Evolutionary conservation across 179 eudicot genomes (phyloP).

Genomic region (Drosera spatulata): DNA sequence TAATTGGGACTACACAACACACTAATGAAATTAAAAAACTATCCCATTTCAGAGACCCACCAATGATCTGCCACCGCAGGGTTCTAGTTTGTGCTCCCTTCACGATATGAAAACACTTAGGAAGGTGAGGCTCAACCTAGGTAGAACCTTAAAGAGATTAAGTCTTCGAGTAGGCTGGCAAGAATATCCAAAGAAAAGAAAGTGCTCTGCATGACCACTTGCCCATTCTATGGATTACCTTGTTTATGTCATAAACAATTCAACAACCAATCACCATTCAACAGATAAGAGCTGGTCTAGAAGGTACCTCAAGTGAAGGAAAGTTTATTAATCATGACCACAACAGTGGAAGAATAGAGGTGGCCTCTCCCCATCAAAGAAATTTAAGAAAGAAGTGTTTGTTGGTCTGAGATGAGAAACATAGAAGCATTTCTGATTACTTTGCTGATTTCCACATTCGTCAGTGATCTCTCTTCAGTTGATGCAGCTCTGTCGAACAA

Average conservation of each 20-base stretch:
- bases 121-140: background rate
- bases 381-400: background rate
- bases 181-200: background rate
- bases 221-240: background rate
- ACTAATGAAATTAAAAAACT: no score
- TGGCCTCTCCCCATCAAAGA: background rate
- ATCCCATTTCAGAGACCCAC: no score
- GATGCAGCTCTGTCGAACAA: conserved; percentile 2
- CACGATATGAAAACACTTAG: background rate
- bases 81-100: no score
- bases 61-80: no score
- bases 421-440: conserved; percentile 6
- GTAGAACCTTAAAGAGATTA: no score
- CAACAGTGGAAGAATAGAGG: no score
- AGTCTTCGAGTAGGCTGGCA: background rate
- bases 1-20: no score
- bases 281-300: no score
- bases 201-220: background rate
- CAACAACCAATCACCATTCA: background rate
- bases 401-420: conserved; percentile 6
- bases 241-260: background rate
- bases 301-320: no score
- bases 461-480: background rate
- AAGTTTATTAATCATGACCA: no score
- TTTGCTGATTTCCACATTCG: conserved; percentile 6